These are phyloP conservation scores for Erigeron philadelphicus DNA, from an alignment of 140 eudicot species.

Conservation along the genomic window DNA sequence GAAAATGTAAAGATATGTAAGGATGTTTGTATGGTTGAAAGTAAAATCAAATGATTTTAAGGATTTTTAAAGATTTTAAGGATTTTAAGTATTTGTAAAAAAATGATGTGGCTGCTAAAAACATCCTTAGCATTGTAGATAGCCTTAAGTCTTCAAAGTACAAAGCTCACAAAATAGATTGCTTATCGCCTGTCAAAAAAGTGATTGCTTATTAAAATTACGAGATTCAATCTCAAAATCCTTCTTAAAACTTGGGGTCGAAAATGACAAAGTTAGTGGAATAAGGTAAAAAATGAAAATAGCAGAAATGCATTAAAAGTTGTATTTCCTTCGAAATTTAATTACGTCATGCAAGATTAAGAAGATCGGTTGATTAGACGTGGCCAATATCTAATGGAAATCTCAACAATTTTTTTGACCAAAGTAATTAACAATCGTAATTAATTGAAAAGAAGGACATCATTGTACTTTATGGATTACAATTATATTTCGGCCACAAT, in stretches of 20 bases:
- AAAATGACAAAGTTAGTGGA: not conserved
- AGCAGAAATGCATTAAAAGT: no score
- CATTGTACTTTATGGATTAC: constrained; percentile 39
- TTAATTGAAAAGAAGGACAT: constrained; percentile 24
- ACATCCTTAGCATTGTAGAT: no score
- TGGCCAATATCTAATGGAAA: constrained; percentile 1
- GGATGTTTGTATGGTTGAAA: no score
- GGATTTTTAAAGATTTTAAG: no score
- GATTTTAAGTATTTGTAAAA: no score
- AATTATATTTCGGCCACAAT: constrained; percentile 29
- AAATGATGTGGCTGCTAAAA: no score
- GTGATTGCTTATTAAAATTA: not conserved
- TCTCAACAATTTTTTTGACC: constrained; percentile 26
- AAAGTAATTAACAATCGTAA: constrained; percentile 1
- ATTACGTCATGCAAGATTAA: constrained; percentile 10
- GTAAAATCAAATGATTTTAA: no score
- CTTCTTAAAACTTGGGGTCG: not conserved
- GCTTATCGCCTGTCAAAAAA: not conserved
- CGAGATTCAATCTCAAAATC: not conserved
- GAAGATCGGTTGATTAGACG: not conserved
- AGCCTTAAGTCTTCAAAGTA: no score
- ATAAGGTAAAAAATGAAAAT: not conserved
- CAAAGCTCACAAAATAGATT: no score
- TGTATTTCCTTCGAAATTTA: not conserved
- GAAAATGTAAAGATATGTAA: no score